A percentile compares a stretch with the other conserved stretches of the same genome.
These are phyloP conservation scores for Penicillium daleae DNA, from an alignment of 495 filamentous ascomycete species.

Conservation along the genomic window DNA sequence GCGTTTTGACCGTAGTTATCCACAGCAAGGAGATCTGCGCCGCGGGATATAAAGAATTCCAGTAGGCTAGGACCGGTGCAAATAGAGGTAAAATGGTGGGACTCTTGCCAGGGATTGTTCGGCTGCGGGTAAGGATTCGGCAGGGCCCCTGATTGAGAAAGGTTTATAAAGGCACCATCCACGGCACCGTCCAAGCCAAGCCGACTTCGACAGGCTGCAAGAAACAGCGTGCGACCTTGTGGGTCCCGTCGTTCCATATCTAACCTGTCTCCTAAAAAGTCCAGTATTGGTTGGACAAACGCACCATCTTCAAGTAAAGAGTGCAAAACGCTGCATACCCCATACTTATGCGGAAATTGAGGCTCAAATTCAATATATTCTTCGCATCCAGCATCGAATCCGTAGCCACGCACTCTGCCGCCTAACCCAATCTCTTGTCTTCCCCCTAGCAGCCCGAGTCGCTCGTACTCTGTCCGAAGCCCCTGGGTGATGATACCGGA, in stretches of 20 bases:
- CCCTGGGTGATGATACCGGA: not conserved
- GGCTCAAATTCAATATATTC: not conserved
- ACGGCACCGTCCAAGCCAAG: constrained; percentile 1
- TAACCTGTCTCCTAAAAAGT: not conserved
- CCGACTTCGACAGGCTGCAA: not conserved
- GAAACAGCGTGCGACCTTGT: not conserved
- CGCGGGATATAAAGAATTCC: not conserved
- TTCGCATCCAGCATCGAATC: not conserved
- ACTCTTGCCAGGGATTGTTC: not conserved
- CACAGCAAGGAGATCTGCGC: not conserved
- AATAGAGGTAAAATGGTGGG: not conserved
- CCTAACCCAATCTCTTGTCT: not conserved
- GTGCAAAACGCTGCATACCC: not conserved
- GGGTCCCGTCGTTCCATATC: constrained; percentile 1
- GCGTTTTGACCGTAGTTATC: constrained; percentile 3
- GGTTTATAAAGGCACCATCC: not conserved
- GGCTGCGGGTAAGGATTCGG: constrained; percentile 3
- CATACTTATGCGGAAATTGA: not conserved
- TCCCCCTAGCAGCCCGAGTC: not conserved
- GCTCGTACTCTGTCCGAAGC: not conserved
- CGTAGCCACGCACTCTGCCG: not conserved
- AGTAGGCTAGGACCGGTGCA: constrained; percentile 1
- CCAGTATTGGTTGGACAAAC: not conserved
- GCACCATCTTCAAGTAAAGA: not conserved
- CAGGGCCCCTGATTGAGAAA: not conserved